Conservation (phyloP, 1,139 yeast species). For the Yamadazyma triangularis region DNA sequence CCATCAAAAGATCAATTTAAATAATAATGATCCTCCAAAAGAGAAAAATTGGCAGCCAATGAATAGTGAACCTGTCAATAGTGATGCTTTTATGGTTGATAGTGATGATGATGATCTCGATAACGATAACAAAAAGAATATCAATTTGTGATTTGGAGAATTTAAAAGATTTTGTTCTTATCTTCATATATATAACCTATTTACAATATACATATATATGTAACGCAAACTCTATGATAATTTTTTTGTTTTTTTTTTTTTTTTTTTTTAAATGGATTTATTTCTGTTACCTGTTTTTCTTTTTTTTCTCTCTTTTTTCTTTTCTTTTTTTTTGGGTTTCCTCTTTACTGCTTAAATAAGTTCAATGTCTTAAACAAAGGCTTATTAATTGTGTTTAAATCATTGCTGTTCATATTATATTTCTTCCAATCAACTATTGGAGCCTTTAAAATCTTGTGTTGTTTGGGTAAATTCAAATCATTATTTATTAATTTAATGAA, state of each 20-base stretch:
- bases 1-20: conserved; percentile 49
- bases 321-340: no score
- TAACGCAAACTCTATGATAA: no score
- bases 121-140: no score
- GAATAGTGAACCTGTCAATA: conserved; percentile 48
- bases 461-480: conserved; percentile 33
- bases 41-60: conserved; percentile 58
- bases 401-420: conserved; percentile 15
- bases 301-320: no score
- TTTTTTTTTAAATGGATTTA: no score
- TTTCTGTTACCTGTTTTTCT: no score
- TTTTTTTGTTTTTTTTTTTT: no score
- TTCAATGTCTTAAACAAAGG: conserved; percentile 25
- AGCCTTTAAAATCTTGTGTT: conserved; percentile 28
- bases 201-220: no score
- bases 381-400: conserved; percentile 12
- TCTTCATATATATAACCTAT: no score
- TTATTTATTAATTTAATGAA: conserved; percentile 26
- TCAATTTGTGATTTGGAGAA: no score
- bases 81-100: conserved; percentile 74
- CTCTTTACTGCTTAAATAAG: conserved; percentile 14
- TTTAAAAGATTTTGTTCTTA: no score
- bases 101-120: conserved; percentile 67
- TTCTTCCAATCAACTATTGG: conserved; percentile 38
- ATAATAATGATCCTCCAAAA: conserved; percentile 27